A percentile compares a stretch with the other conserved stretches of the same genome.
Conservation (phyloP, 2,329 filamentous ascomycete genomes). For the Aspergillus calidoustus region DNA sequence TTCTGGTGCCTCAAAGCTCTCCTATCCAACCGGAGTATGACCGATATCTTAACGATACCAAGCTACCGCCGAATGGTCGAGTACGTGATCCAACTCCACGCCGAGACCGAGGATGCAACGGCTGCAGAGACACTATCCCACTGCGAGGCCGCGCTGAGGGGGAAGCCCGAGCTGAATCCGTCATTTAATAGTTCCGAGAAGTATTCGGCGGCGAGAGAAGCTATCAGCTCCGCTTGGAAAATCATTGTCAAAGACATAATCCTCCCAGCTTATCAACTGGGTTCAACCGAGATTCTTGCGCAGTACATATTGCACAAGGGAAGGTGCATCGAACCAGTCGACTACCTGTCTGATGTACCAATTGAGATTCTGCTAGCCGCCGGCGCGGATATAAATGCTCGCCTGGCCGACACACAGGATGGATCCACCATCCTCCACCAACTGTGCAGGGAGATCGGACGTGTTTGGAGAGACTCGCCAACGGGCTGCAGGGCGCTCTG, state of each 20-base stretch:
- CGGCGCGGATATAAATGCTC: background rate
- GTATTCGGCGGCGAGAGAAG: background rate
- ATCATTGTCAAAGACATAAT: background rate
- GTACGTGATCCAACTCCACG: background rate
- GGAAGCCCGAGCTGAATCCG: background rate
- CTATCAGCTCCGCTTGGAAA: background rate
- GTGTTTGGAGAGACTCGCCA: background rate
- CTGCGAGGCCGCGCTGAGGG: background rate
- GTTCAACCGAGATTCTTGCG: background rate
- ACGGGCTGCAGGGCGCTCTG: background rate
- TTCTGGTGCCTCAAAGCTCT: background rate
- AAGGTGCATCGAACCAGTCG: background rate
- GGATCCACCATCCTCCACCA: background rate
- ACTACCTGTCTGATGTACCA: background rate
- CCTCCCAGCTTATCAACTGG: background rate
- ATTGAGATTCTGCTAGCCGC: background rate
- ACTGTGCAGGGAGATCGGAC: background rate
- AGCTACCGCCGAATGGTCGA: background rate
- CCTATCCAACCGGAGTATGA: background rate
- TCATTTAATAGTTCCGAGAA: background rate
- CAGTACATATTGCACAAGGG: background rate
- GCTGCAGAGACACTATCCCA: background rate
- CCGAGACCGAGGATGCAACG: background rate
- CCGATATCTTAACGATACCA: background rate
- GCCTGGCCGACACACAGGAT: background rate